Percentiles rank a stretch among this genome's conserved stretches.
phyloP scores from a whole-genome alignment of 2,329 filamentous ascomycete species.

The Nectriaceae sp. region DNA sequence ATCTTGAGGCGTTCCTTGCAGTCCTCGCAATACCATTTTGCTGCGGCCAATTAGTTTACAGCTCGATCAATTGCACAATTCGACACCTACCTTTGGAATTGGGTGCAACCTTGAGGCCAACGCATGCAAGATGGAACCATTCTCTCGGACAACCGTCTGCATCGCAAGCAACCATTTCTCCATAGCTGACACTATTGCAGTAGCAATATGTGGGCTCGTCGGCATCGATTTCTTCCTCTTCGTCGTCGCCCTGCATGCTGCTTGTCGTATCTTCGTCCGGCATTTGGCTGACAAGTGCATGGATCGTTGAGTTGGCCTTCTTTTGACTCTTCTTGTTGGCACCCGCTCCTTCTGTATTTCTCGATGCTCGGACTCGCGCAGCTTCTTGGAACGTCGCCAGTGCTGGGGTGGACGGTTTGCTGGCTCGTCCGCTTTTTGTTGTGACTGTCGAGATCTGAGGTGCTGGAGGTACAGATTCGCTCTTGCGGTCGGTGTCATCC shows the following conservation, averaged over 20 bases:
- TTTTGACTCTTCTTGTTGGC: constrained; percentile 63
- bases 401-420: constrained; percentile 67
- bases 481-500: constrained; percentile 40
- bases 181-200: constrained; percentile 78
- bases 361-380: constrained; percentile 54
- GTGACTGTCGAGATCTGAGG: constrained; percentile 46
- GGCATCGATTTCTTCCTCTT: constrained; percentile 63
- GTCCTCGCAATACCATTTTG: constrained; percentile 82
- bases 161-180: constrained; percentile 84
- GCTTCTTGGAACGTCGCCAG: constrained; percentile 61
- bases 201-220: constrained; percentile 79
- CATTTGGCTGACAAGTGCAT: constrained; percentile 36
- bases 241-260: constrained; percentile 42
- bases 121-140: constrained; percentile 85
- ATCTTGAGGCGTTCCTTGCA: constrained; percentile 68
- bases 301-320: constrained; percentile 50
- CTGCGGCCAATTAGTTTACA: constrained; percentile 42
- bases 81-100: constrained; percentile 67
- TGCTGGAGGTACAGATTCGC: constrained; percentile 48
- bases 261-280: constrained; percentile 46
- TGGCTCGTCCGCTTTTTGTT: constrained; percentile 66
- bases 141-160: constrained; percentile 71
- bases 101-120: constrained; percentile 78
- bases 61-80: neutral
- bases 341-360: constrained; percentile 42